Conservation (phyloP, 129 eudicot species). For the Heracleum sosnowskyi region DNA sequence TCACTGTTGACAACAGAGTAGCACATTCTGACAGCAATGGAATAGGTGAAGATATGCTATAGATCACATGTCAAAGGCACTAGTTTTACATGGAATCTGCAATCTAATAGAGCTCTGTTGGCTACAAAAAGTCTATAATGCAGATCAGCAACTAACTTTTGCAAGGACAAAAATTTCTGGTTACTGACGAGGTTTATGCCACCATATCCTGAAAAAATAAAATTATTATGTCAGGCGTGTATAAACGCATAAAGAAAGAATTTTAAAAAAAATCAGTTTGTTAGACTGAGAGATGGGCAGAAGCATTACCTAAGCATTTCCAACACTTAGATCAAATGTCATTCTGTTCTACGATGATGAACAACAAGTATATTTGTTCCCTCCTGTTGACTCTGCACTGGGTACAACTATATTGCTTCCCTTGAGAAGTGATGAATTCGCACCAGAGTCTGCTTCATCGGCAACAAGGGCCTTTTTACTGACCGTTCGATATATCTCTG, state of each 20-base stretch:
- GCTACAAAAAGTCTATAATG: neutral
- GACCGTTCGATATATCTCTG: neutral
- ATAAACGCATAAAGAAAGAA: neutral
- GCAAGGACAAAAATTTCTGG: neutral
- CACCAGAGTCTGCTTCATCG: slow-evolving; percentile 31
- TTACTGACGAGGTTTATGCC: neutral
- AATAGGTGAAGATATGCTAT: neutral
- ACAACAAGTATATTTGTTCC: slow-evolving; percentile 49
- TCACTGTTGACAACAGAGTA: neutral
- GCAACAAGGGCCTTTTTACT: slow-evolving; percentile 8
- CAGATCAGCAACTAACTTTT: slow-evolving; percentile 10
- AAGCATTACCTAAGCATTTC: slow-evolving; percentile 11
- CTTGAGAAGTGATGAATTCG: slow-evolving; percentile 51
- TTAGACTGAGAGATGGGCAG: neutral
- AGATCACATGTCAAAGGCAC: neutral
- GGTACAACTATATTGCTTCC: slow-evolving; percentile 64
- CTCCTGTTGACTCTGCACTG: slow-evolving; percentile 39
- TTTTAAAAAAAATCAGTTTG: neutral
- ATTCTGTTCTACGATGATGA: slow-evolving; percentile 28
- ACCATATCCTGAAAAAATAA: neutral
- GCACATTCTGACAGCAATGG: neutral
- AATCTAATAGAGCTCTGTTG: neutral
- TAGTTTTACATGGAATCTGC: neutral
- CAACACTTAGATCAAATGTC: neutral
- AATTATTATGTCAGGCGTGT: neutral